phyloP scores from a whole-genome alignment of 257 asterid genomes.

The Solanum etuberosum region DNA sequence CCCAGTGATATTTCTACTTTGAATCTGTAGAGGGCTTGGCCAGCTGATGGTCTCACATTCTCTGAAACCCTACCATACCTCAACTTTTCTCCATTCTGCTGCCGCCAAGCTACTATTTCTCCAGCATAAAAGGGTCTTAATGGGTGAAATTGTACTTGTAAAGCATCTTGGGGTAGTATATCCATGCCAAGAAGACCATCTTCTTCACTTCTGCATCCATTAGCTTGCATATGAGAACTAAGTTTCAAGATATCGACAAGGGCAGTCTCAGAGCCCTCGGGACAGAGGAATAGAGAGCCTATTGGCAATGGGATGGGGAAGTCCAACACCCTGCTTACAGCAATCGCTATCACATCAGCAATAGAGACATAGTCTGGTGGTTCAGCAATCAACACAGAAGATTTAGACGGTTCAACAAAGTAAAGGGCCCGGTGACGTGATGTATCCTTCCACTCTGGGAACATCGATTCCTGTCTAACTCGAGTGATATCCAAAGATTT shows the following conservation, averaged over 20 bases:
- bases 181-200: constrained; percentile 59
- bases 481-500: constrained; percentile 55
- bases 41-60: constrained; percentile 80
- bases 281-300: constrained; percentile 71
- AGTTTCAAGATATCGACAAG: constrained; percentile 59
- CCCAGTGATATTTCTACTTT: constrained; percentile 64
- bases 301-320: constrained; percentile 67
- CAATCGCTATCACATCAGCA: constrained; percentile 59
- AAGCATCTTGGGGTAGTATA: constrained; percentile 83
- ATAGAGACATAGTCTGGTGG: constrained; percentile 67
- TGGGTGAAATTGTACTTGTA: constrained; percentile 80
- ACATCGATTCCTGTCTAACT: constrained; percentile 33
- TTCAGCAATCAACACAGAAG: constrained; percentile 56
- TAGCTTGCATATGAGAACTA: constrained; percentile 36
- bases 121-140: constrained; percentile 88
- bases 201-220: constrained; percentile 32
- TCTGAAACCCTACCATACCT: constrained; percentile 84
- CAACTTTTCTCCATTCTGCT: constrained; percentile 68
- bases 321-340: constrained; percentile 61
- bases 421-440: constrained; percentile 53
- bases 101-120: constrained; percentile 94
- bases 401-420: constrained; percentile 52
- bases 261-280: constrained; percentile 52
- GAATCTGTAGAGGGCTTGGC: constrained; percentile 80
- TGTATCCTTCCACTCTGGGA: constrained; percentile 72